These are phyloP conservation scores for Emmonsiellopsis sp. DNA, from an alignment of 2,329 filamentous ascomycete species.

Conservation along the genomic window DNA sequence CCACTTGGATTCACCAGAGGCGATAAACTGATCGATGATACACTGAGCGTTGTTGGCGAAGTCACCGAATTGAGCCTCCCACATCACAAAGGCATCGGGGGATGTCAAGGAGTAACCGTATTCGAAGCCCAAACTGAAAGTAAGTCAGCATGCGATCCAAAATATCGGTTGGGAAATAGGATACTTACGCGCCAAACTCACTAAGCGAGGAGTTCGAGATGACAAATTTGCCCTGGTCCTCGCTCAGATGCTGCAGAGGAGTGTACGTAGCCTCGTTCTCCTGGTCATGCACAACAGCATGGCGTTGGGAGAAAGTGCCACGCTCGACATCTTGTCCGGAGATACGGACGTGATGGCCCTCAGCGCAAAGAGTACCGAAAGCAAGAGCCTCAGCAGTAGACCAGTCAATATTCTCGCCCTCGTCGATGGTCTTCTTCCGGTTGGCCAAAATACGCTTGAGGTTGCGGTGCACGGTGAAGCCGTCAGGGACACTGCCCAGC, in stretches of 20 bases:
- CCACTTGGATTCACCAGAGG: slow-evolving; percentile 97
- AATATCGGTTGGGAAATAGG: not conserved
- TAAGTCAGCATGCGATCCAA: slow-evolving; percentile 34
- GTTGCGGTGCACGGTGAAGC: slow-evolving; percentile 86
- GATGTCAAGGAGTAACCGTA: slow-evolving; percentile 97
- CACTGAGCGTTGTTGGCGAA: slow-evolving; percentile 99
- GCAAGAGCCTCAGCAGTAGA: slow-evolving; percentile 92
- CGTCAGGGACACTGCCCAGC: slow-evolving; percentile 70
- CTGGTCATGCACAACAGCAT: slow-evolving; percentile 96
- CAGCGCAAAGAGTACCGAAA: slow-evolving; percentile 80
- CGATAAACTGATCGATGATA: slow-evolving; percentile 98
- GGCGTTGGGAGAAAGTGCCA: slow-evolving; percentile 97
- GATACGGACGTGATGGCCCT: slow-evolving; percentile 94
- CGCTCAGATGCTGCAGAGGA: slow-evolving; percentile 76
- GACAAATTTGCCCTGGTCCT: slow-evolving; percentile 90
- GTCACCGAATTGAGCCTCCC: slow-evolving; percentile 99
- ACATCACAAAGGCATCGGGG: slow-evolving; percentile 95
- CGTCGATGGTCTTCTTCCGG: slow-evolving; percentile 82
- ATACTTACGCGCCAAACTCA: slow-evolving; percentile 54
- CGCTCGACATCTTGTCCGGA: slow-evolving; percentile 98
- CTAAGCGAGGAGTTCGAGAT: slow-evolving; percentile 90
- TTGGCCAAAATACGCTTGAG: slow-evolving; percentile 88
- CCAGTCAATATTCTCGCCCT: slow-evolving; percentile 96
- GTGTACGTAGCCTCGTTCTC: slow-evolving; percentile 89
- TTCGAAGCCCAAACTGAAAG: slow-evolving; percentile 80